Base-by-base conservation (phyloP, 1,139 yeast species). In the Hansenula sp. region DNA sequence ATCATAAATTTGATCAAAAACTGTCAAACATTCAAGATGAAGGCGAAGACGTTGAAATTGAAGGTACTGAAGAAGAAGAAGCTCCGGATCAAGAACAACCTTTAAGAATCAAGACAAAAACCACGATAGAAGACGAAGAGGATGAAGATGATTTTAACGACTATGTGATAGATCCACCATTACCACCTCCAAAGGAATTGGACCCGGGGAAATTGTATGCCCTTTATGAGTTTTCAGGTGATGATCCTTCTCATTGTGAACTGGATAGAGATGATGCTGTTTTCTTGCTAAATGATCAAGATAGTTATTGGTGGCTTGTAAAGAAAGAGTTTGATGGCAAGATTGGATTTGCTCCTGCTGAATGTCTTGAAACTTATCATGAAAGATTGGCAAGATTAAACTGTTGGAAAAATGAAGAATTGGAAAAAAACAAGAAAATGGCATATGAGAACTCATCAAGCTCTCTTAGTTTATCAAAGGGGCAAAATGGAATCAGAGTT, bases 281-380 rank as follows among this genome's bases (percentile, higher is more conserved):
- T 49, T 71, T 78, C 40, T 68, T 93, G 31, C 67, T 93, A 32
- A 91, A 90, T 58, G 99, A 93, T 59, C 82, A 86, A 46, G 97
- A 93, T 63, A 79, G 89, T 48, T 93, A 93, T 67, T 93, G 99
- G 99, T 93, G 99, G 99, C 69, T 91, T 13, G 91, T 93, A 27
- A 76, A 82, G 47, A 80, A 88, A 53, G 72, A 82, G 46, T 72
- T 74, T 40, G 89, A 84, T 61, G 81, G 77, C 64, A 79, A 79
- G 57, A 76, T 90, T 43, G 99, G 98, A 3, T 94, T 91, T 67
- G 94, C 95, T 2, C 99, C 99, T 1, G 98, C 98, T 1, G 99
- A 93, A 63, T 84, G 95, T 51, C 70, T 93, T 38, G 99, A 93
- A 64, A 88, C 96, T 0, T 90, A 88, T 48, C 87, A 83, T 38